Evolutionary conservation across 768 basidiomycete genomes (phyloP).

Genomic region (Lactifluus rugatus): DNA sequence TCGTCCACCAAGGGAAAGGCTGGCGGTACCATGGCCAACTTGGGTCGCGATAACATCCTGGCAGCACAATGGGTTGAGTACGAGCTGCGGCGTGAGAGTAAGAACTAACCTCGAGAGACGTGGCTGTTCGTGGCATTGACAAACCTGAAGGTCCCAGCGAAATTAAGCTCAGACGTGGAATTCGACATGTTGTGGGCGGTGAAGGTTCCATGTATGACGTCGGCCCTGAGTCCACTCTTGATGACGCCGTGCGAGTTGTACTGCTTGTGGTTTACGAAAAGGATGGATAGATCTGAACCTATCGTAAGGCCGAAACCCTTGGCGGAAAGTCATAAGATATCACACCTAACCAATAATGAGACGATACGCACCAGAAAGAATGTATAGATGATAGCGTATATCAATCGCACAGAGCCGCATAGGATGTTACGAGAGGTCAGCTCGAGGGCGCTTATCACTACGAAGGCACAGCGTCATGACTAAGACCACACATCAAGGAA

Average conservation of each 20-base stretch:
- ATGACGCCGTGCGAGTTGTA: slow-evolving; percentile 28
- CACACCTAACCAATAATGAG: neutral
- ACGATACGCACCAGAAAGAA: slow-evolving; percentile 53
- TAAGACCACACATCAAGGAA: neutral
- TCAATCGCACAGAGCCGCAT: slow-evolving; percentile 73
- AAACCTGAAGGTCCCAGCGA: slow-evolving; percentile 26
- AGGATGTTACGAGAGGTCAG: slow-evolving; percentile 73
- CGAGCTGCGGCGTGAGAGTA: neutral
- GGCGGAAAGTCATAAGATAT: neutral
- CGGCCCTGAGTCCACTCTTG: slow-evolving; percentile 23
- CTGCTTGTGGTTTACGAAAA: slow-evolving; percentile 56
- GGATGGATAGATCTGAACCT: slow-evolving; percentile 65
- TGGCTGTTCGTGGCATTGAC: slow-evolving; percentile 24
- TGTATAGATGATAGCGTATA: slow-evolving; percentile 81
- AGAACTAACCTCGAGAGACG: slow-evolving; percentile 25
- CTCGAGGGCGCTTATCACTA: slow-evolving; percentile 72
- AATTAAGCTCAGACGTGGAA: slow-evolving; percentile 18
- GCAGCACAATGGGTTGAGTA: neutral
- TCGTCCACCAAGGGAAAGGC: slow-evolving; percentile 73
- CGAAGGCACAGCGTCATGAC: neutral
- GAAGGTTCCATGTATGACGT: slow-evolving; percentile 44
- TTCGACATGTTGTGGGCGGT: slow-evolving; percentile 28
- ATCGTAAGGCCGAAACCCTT: slow-evolving; percentile 80
- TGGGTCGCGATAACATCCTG: slow-evolving; percentile 69
- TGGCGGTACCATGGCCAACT: slow-evolving; percentile 71